Base-by-base conservation (phyloP, 495 filamentous ascomycete genomes). In the Aspergillus cristatus region DNA sequence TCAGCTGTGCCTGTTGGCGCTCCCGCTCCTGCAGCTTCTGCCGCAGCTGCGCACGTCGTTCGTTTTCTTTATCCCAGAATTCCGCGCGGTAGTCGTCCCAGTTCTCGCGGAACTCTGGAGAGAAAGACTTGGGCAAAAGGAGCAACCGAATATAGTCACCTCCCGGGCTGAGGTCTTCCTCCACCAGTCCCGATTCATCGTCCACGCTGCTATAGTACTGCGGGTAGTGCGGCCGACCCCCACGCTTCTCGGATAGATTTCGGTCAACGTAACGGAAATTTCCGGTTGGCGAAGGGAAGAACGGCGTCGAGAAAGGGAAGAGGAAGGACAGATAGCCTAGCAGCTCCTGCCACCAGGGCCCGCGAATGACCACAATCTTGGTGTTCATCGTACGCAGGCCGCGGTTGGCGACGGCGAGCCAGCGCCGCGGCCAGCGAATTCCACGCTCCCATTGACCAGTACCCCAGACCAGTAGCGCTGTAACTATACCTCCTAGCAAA, bases 21-120 rank as follows among this genome's bases (percentile, higher is more conserved):
- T 85, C 76, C 4, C 72, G 72, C 40, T 75, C 70, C 34, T 74
- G 71, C 15, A 91, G 54, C 49, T 81, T 80, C 33, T 74, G 64
- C 30, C 86, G 74, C 26, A 95, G 63, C 32, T 82, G 56, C 4
- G 78, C 73, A 11, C 91, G 84, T 3, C 86, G 76, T 61, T 91
- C 87, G 49, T 98, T 98, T 59, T 98, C 93, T 42, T 78, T 80
- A 47, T 95, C 91, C 91, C 91, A 98, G 53, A 94, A 98, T 41
- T 95, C 88, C 18, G 80, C 74, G 24, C 93, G 73, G 58, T 90
- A 98, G 3, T 87, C 58, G 50, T 98, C 91, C 91, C 91, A 98
- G 42, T 93, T 94, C 52, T 94, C 86, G n/a, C 91, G 76, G 53
- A 98, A 97, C 37, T 84, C 84, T 0, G 93, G 81, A 8, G 86